These are phyloP conservation scores for Hypomyces perniciosus DNA, from an alignment of 2,329 filamentous ascomycete genomes.

Conservation along the genomic window DNA sequence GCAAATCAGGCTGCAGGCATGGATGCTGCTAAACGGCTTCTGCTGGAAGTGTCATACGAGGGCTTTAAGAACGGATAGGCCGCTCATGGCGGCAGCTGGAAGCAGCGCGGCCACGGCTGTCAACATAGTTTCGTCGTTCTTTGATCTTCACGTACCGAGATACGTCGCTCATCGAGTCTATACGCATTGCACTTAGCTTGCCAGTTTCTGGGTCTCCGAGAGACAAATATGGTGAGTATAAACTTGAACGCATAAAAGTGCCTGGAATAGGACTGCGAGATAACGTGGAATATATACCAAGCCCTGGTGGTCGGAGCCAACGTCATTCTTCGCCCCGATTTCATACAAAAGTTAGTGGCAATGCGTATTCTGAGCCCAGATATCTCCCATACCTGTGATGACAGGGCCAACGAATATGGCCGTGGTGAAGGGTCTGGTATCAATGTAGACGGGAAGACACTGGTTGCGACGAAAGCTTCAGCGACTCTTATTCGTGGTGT, in stretches of 20 bases:
- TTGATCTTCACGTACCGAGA: background rate
- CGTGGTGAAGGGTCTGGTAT: slow-evolving; percentile 40
- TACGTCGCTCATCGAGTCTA: background rate
- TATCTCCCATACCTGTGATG: slow-evolving; percentile 28
- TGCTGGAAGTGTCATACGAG: too few species aligned
- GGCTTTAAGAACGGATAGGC: too few species aligned
- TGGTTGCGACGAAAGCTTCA: slow-evolving; percentile 36
- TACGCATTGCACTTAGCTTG: background rate
- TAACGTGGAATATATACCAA: background rate
- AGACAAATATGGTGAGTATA: background rate
- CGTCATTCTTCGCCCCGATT: background rate
- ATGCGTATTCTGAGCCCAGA: background rate
- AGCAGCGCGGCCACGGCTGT: background rate
- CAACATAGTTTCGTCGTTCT: background rate
- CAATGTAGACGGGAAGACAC: background rate
- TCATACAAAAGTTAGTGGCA: background rate
- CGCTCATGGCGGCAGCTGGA: background rate
- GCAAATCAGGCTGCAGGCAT: background rate
- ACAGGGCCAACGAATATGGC: slow-evolving; percentile 41
- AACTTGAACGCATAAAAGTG: too few species aligned
- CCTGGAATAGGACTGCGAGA: background rate
- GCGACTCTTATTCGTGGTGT: slow-evolving; percentile 37
- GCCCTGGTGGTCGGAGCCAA: background rate
- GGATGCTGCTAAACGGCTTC: background rate
- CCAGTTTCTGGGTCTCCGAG: background rate